Evolutionary conservation across 352 stramenopile genomes (phyloP).

Genomic region (Globisporangium alternatum): DNA sequence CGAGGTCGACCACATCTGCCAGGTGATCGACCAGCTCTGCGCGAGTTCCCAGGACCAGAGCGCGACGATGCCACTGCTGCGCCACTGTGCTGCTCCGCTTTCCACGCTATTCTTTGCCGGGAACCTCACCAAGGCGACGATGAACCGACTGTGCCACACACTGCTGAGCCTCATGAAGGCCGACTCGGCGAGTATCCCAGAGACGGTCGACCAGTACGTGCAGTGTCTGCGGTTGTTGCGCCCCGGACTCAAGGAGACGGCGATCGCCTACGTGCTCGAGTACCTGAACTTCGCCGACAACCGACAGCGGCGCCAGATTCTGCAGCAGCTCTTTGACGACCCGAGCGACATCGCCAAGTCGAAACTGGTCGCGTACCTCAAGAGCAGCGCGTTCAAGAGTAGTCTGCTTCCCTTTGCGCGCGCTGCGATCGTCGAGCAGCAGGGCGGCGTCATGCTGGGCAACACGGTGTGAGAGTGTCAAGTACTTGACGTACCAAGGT

Average conservation of each 20-base stretch:
- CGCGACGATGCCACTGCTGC: conserved; percentile 35
- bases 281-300: conserved; percentile 59
- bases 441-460: neutral
- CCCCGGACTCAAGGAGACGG: conserved; percentile 55
- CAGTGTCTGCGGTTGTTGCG: conserved; percentile 43
- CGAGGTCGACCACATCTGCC: conserved; percentile 28
- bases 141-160: conserved; percentile 63
- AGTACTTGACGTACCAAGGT: neutral
- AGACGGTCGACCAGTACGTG: conserved; percentile 45
- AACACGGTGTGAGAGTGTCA: neutral
- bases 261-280: conserved; percentile 59
- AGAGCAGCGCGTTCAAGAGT: conserved; percentile 62
- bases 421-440: conserved; percentile 1
- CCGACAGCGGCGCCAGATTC: conserved; percentile 43
- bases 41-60: conserved; percentile 40
- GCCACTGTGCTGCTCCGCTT: conserved; percentile 36
- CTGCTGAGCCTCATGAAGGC: conserved; percentile 57
- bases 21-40: conserved; percentile 46
- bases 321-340: conserved; percentile 72
- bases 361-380: conserved; percentile 70
- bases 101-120: conserved; percentile 36
- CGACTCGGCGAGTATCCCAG: conserved; percentile 36
- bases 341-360: conserved; percentile 72
- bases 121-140: conserved; percentile 53
- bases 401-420: conserved; percentile 26